phyloP scores from a whole-genome alignment of 208 protist genomes.

The Wallacemonas sp. region DNA sequence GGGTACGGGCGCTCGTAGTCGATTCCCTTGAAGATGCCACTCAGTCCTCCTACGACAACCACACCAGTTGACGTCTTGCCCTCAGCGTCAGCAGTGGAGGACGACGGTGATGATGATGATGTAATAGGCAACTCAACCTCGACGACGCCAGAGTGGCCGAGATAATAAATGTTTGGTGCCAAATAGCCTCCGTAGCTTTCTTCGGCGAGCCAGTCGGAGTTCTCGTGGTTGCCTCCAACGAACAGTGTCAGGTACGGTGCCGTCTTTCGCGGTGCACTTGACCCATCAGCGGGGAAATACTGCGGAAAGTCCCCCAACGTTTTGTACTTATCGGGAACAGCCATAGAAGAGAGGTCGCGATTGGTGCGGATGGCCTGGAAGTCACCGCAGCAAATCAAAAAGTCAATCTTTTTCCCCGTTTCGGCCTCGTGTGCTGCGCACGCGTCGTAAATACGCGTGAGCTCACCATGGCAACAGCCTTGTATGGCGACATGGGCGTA shows the following conservation, averaged over 20 bases:
- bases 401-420: constrained; percentile 91
- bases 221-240: constrained; percentile 99
- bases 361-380: constrained; percentile 96
- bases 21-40: constrained; percentile 87
- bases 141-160: constrained; percentile 95
- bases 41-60: constrained; percentile 44
- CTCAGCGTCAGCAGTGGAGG: neutral
- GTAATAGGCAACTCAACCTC: constrained; percentile 73
- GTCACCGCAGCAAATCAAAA: constrained; percentile 98
- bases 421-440: constrained; percentile 75
- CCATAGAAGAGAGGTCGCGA: constrained; percentile 94
- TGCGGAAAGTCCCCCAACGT: constrained; percentile 94
- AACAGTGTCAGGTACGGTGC: constrained; percentile 98
- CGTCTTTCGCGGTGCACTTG: neutral
- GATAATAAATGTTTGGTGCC: constrained; percentile 98
- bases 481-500: constrained; percentile 92
- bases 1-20: constrained; percentile 84
- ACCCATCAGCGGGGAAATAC: constrained; percentile 86
- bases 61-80: neutral
- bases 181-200: constrained; percentile 96
- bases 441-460: constrained; percentile 96
- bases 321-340: constrained; percentile 95
- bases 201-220: constrained; percentile 94
- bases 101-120: neutral
- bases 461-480: constrained; percentile 98